A percentile compares a stretch with the other conserved stretches of the same genome.
Conservation (phyloP, 805 yeast species). For the Yamadazyma kitorensis region DNA sequence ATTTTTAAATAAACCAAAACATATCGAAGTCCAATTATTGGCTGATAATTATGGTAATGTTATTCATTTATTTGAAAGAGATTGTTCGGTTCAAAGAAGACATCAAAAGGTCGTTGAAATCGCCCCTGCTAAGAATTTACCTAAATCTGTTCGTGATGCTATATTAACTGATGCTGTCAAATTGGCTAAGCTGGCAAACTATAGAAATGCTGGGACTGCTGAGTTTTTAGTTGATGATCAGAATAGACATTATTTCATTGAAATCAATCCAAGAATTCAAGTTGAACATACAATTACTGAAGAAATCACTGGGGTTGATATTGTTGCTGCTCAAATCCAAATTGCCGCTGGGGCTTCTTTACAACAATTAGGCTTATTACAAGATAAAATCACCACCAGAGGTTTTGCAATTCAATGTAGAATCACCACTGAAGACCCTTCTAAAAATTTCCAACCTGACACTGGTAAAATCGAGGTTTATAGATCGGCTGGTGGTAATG, state of each 20-base stretch:
- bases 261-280: slow-evolving; percentile 96
- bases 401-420: slow-evolving; percentile 99
- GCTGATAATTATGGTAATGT: slow-evolving; percentile 95
- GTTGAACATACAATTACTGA: slow-evolving; percentile 99
- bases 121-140: slow-evolving; percentile 94
- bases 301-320: slow-evolving; percentile 96
- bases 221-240: slow-evolving; percentile 92
- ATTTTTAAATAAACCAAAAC: slow-evolving; percentile 92
- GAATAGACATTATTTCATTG: slow-evolving; percentile 95
- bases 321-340: slow-evolving; percentile 98
- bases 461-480: slow-evolving; percentile 98
- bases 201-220: slow-evolving; percentile 97
- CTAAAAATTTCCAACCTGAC: slow-evolving; percentile 96
- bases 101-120: slow-evolving; percentile 98
- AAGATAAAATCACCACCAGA: slow-evolving; percentile 91
- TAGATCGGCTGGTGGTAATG: slow-evolving; percentile 99
- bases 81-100: slow-evolving; percentile 99
- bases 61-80: slow-evolving; percentile 93
- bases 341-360: slow-evolving; percentile 97
- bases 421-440: slow-evolving; percentile 97
- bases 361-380: slow-evolving; percentile 86
- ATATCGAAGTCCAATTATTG: slow-evolving; percentile 93
- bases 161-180: slow-evolving; percentile 93
- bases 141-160: slow-evolving; percentile 80
- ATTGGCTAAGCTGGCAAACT: slow-evolving; percentile 83